Percentiles rank a stretch among this genome's conserved stretches.
phyloP scores from a whole-genome alignment of 2,329 filamentous ascomycete species.

The Apiospora malaysiana region DNA sequence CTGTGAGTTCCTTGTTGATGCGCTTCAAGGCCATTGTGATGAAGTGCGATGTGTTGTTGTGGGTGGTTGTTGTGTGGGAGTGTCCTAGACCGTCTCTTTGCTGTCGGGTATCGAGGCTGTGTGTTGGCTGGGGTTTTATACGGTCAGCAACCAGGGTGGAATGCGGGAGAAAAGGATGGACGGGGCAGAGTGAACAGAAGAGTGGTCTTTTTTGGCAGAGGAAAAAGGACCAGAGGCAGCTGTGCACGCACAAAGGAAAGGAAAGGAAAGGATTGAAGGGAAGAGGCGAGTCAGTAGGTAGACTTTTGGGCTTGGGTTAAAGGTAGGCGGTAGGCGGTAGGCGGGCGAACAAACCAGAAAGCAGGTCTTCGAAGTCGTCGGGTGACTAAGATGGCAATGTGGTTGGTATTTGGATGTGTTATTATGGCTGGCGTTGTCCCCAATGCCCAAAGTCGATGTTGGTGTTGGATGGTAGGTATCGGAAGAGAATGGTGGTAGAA shows the following conservation, averaged over 20 bases:
- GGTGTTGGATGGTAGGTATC: slow-evolving; percentile 22
- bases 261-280: background rate
- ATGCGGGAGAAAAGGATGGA: slow-evolving; percentile 34
- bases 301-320: slow-evolving; percentile 8
- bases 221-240: slow-evolving; percentile 25
- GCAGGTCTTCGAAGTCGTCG: slow-evolving; percentile 16
- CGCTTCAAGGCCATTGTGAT: slow-evolving; percentile 83
- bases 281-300: slow-evolving; percentile 14
- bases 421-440: slow-evolving; percentile 6
- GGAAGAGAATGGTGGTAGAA: background rate
- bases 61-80: slow-evolving; percentile 27
- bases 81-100: slow-evolving; percentile 25
- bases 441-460: slow-evolving; percentile 13
- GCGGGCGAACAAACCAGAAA: slow-evolving; percentile 21
- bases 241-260: slow-evolving; percentile 20
- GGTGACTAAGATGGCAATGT: slow-evolving; percentile 19
- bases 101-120: slow-evolving; percentile 31
- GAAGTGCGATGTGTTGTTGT: slow-evolving; percentile 35
- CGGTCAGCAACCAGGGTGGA: slow-evolving; percentile 35
- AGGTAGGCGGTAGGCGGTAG: background rate
- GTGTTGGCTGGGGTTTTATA: slow-evolving; percentile 34
- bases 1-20: slow-evolving; percentile 93
- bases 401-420: slow-evolving; percentile 17
- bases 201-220: slow-evolving; percentile 9
- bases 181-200: background rate